A percentile compares a stretch with the other conserved stretches of the same genome.
phyloP scores from a whole-genome alignment of 2,329 filamentous ascomycete genomes.

The Fusarium sambucinum region DNA sequence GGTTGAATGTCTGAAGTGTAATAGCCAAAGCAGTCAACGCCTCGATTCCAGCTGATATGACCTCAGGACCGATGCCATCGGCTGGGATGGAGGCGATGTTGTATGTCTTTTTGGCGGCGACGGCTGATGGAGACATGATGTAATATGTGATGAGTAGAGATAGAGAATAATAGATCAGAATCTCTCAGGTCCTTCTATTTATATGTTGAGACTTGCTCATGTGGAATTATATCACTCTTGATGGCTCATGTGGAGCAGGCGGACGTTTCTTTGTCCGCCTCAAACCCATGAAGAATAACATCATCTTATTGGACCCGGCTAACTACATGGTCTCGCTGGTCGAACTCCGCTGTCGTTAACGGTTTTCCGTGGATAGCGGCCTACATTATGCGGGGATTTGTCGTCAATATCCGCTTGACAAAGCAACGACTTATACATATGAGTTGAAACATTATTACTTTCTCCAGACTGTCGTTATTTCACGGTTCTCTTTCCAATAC shows the following conservation, averaged over 20 bases:
- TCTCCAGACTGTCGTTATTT: not conserved
- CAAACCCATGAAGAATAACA: not conserved
- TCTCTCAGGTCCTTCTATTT: not conserved
- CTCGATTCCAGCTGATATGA: slow-evolving; percentile 70
- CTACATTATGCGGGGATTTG: slow-evolving; percentile 22
- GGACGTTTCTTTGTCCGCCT: slow-evolving; percentile 33
- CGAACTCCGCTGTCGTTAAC: slow-evolving; percentile 7
- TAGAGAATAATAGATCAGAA: fast-evolving
- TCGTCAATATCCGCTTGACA: not conserved
- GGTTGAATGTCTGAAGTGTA: slow-evolving; percentile 67
- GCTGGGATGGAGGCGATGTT: slow-evolving; percentile 71
- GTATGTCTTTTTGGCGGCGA: slow-evolving; percentile 53
- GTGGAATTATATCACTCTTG: slow-evolving; percentile 26
- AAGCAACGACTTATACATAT: not conserved
- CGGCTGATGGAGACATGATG: slow-evolving; percentile 45
- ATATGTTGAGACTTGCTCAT: slow-evolving; percentile 1
- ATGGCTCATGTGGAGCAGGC: slow-evolving; percentile 19
- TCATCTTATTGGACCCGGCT: not conserved
- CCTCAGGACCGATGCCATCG: slow-evolving; percentile 73
- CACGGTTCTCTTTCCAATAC: not conserved
- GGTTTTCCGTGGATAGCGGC: slow-evolving; percentile 12
- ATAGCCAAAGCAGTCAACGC: slow-evolving; percentile 68
- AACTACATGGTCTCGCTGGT: slow-evolving; percentile 3
- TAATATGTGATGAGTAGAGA: not conserved
- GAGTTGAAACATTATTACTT: not conserved